Conservation (phyloP, 306 rosid genomes). For the cucumber (Cucumis sativus) region DNA sequence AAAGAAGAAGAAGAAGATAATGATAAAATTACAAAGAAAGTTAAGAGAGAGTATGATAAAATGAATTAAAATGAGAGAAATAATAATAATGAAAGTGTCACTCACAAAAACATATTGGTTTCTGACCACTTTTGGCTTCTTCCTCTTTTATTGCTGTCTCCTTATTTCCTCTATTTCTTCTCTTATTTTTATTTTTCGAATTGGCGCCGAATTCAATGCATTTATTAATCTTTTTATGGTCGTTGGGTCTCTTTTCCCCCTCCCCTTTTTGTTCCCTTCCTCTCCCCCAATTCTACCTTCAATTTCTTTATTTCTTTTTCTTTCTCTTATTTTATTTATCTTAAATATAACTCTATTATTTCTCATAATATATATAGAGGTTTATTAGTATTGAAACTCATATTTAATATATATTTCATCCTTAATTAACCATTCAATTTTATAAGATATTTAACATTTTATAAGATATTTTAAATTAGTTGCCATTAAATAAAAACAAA, state of each 20-base stretch:
- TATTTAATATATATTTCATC: too few species aligned
- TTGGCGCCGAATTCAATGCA: background rate
- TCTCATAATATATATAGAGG: too few species aligned
- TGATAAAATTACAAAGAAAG: background rate
- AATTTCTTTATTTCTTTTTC: too few species aligned
- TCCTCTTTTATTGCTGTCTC: background rate
- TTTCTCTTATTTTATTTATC: too few species aligned
- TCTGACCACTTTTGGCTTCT: conserved; percentile 5
- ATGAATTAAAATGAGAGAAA: background rate
- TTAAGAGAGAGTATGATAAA: background rate
- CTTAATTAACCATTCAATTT: too few species aligned
- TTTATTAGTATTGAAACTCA: too few species aligned
- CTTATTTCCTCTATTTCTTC: background rate
- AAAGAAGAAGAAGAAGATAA: background rate
- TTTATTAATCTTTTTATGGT: background rate
- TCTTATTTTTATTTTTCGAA: background rate
- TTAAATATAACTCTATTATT: too few species aligned
- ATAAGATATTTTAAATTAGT: too few species aligned
- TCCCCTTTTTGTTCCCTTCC: background rate
- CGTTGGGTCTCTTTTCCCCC: background rate
- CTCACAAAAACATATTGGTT: background rate
- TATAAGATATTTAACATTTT: too few species aligned
- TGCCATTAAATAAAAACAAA: too few species aligned
- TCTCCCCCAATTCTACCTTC: background rate
- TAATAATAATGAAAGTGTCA: too few species aligned